Conservation (phyloP, 495 filamentous ascomycete genomes). For the Hyphodiscus hymeniophilus region DNA sequence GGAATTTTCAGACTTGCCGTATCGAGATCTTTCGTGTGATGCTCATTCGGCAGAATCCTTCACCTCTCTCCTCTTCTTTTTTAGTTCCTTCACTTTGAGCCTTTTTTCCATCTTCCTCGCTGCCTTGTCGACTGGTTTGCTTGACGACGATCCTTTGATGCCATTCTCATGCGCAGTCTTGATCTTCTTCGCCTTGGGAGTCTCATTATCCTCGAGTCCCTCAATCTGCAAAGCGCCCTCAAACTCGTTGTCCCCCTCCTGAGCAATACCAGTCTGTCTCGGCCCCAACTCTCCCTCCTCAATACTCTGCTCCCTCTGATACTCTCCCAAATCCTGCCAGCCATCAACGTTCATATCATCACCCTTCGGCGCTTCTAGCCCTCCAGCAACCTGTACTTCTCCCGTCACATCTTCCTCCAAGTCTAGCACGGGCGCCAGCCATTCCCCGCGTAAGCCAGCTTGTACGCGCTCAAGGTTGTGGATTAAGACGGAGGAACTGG, state of each 20-base stretch:
- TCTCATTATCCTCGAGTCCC: constrained; percentile 19
- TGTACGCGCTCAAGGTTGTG: constrained; percentile 60
- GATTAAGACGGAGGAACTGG: constrained; percentile 44
- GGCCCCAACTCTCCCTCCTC: constrained; percentile 31
- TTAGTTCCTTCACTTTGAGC: constrained; percentile 19
- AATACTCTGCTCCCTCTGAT: constrained; percentile 36
- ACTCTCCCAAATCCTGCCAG: constrained; percentile 46
- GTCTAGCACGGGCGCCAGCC: constrained; percentile 17
- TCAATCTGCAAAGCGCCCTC: too few species aligned
- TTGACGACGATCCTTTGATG: neutral
- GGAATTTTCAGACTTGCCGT: neutral
- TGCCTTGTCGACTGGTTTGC: constrained; percentile 25
- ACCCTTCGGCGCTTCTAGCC: constrained; percentile 5
- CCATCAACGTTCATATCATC: constrained; percentile 23
- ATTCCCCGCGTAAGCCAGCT: constrained; percentile 37
- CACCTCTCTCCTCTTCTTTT: constrained; percentile 4
- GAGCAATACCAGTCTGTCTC: constrained; percentile 14
- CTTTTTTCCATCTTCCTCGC: constrained; percentile 33
- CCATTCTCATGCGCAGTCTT: constrained; percentile 7
- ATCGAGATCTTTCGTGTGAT: neutral
- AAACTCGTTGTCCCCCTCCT: constrained; percentile 25
- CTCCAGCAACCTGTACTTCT: constrained; percentile 13
- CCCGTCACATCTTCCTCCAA: constrained; percentile 5
- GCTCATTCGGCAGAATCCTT: constrained; percentile 3
- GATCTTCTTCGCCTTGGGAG: constrained; percentile 24